Evolutionary conservation across 129 eudicot genomes (phyloP).

Genomic region (Helianthus tuberosus): DNA sequence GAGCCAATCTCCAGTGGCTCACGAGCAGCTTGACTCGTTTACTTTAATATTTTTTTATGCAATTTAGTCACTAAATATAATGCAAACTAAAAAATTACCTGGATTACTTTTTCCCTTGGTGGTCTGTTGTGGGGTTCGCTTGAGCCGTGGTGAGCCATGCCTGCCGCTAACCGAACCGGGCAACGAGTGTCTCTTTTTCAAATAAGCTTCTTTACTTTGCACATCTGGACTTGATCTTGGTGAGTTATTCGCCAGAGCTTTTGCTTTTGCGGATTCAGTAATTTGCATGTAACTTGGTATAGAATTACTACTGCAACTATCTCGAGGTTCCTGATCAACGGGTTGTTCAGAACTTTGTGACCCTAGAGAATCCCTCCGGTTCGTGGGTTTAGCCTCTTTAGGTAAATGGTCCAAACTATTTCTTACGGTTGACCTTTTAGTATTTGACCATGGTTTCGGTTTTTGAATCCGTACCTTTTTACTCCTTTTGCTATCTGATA

Average conservation of each 20-base stretch:
- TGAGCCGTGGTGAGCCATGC: conserved; percentile 74
- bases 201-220: conserved; percentile 56
- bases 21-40: no score
- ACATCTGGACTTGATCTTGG: conserved; percentile 92
- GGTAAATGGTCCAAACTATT: conserved; percentile 59
- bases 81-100: conserved; percentile 42
- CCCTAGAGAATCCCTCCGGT: conserved; percentile 73
- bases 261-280: conserved; percentile 86
- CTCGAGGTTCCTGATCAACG: conserved; percentile 69
- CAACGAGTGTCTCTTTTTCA: conserved; percentile 76
- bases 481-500: conserved; percentile 53
- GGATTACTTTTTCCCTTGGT: conserved; percentile 64
- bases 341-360: conserved; percentile 50
- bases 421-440: conserved; percentile 57
- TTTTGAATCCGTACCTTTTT: conserved; percentile 47
- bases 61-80: no score
- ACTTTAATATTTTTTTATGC: no score
- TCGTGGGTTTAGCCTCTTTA: conserved; percentile 57
- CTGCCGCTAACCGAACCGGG: conserved; percentile 65
- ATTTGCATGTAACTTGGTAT: conserved; percentile 95
- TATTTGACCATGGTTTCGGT: conserved; percentile 47
- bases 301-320: conserved; percentile 63
- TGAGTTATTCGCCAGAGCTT: conserved; percentile 66
- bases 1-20: no score
- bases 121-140: conserved; percentile 56